Evolutionary conservation across 2,329 filamentous ascomycete genomes (phyloP).

Genomic region (Neonectria faginata): DNA sequence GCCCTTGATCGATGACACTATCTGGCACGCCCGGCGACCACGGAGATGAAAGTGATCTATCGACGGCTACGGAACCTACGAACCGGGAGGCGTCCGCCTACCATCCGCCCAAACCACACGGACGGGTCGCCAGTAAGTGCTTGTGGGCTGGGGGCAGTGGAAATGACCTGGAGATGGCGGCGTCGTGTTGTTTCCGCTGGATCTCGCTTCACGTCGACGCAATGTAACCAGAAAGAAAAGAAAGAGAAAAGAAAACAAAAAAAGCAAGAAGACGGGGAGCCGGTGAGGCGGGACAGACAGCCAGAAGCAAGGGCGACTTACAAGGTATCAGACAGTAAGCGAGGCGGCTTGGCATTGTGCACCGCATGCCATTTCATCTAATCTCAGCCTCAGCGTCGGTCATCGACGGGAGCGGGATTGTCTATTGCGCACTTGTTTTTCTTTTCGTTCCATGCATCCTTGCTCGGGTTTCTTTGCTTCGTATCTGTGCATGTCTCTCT

Average conservation of each 20-base stretch:
- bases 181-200: slow-evolving; percentile 28
- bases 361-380: neutral
- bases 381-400: neutral
- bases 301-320: neutral
- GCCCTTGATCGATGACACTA: neutral
- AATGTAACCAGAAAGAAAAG: slow-evolving; percentile 24
- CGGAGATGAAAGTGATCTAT: slow-evolving; percentile 23
- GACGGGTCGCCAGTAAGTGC: neutral
- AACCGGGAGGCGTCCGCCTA: slow-evolving; percentile 25
- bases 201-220: slow-evolving; percentile 32
- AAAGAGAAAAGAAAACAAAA: neutral
- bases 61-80: slow-evolving; percentile 21
- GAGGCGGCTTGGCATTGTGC: neutral
- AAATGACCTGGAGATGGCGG: slow-evolving; percentile 4
- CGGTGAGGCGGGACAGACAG: neutral
- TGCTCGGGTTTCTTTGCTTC: slow-evolving; percentile 1
- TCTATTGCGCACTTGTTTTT: slow-evolving; percentile 1
- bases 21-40: neutral
- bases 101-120: neutral
- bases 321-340: neutral
- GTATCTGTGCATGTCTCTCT: neutral
- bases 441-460: neutral
- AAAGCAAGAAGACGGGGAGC: slow-evolving; percentile 8
- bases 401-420: neutral
- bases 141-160: neutral